phyloP scores from a whole-genome alignment of 257 asterid species.

The Solanum tarapatanum region DNA sequence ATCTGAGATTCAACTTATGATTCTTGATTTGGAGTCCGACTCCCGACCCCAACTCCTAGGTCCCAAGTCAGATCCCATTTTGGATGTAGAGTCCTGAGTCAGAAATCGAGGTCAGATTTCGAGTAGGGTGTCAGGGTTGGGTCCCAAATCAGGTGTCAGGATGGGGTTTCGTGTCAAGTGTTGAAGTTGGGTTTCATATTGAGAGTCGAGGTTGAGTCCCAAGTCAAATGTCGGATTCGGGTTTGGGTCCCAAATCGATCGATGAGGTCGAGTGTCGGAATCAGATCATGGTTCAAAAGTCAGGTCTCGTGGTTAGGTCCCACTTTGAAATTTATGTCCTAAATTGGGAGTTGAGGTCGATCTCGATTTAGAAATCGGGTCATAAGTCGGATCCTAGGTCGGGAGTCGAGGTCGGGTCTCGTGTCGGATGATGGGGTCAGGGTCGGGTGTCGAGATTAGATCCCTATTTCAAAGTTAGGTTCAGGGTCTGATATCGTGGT shows the following conservation, averaged over 20 bases:
- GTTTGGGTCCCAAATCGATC: not conserved
- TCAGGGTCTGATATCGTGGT: not conserved
- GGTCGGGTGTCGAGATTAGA: not conserved
- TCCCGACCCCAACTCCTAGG: not conserved
- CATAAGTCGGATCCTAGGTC: not conserved
- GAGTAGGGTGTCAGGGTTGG: not conserved
- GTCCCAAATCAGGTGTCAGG: not conserved
- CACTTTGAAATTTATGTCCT: not conserved
- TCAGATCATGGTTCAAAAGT: not conserved
- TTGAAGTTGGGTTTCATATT: not conserved
- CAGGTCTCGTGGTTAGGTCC: not conserved
- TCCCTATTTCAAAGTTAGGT: not conserved
- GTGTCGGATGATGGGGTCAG: not conserved
- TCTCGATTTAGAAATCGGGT: not conserved
- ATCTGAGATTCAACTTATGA: not conserved
- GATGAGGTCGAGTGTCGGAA: not conserved
- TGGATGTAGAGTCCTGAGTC: not conserved
- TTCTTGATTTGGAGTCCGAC: not conserved
- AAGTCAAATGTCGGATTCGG: not conserved
- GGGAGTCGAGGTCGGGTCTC: not conserved
- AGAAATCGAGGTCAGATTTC: not conserved
- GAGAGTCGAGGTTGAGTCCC: not conserved
- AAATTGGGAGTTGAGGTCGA: not conserved
- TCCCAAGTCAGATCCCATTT: not conserved
- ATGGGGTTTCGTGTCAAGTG: not conserved